Percentiles rank a stretch among this genome's conserved stretches.
Conservation (phyloP, 352 stramenopile genomes). For the Plasmopara viticola region DNA sequence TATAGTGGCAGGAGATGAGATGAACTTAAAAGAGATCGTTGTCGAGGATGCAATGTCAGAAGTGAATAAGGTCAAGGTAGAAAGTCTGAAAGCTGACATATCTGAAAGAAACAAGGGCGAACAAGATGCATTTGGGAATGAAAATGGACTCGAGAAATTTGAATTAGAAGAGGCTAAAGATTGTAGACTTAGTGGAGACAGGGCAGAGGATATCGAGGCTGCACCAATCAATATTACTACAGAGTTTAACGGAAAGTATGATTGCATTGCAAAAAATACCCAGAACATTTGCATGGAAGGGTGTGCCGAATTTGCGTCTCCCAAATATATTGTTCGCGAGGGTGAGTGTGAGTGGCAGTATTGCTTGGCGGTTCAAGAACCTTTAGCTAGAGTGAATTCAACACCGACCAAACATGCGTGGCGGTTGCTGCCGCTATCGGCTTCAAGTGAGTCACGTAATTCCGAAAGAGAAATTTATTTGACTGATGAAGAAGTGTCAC, state of each 20-base stretch:
- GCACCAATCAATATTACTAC: slow-evolving; percentile 7
- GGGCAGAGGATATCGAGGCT: slow-evolving; percentile 5
- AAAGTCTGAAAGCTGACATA: neutral
- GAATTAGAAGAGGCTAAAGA: slow-evolving; percentile 5
- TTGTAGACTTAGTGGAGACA: slow-evolving; percentile 7
- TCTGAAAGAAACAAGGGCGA: slow-evolving; percentile 2
- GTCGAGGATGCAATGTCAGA: neutral
- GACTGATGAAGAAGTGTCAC: slow-evolving; percentile 45
- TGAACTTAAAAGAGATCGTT: neutral
- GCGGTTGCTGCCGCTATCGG: slow-evolving; percentile 54
- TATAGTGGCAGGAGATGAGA: slow-evolving; percentile 1
- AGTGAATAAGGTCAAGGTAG: slow-evolving; percentile 4
- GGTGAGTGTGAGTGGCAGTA: slow-evolving; percentile 39
- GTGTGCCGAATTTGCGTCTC: slow-evolving; percentile 2
- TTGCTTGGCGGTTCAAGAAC: slow-evolving; percentile 36
- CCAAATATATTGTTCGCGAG: slow-evolving; percentile 10
- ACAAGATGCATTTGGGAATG: neutral
- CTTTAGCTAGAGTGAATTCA: slow-evolving; percentile 4
- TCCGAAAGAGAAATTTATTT: slow-evolving; percentile 53
- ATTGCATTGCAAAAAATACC: slow-evolving; percentile 5
- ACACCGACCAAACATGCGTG: slow-evolving; percentile 25
- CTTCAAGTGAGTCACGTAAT: slow-evolving; percentile 33
- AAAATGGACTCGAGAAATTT: neutral
- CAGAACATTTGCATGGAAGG: slow-evolving; percentile 20
- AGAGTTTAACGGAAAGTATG: slow-evolving; percentile 9